These are phyloP conservation scores for Epichloe amarillans DNA, from an alignment of 2,329 filamentous ascomycete species.

Conservation along the genomic window DNA sequence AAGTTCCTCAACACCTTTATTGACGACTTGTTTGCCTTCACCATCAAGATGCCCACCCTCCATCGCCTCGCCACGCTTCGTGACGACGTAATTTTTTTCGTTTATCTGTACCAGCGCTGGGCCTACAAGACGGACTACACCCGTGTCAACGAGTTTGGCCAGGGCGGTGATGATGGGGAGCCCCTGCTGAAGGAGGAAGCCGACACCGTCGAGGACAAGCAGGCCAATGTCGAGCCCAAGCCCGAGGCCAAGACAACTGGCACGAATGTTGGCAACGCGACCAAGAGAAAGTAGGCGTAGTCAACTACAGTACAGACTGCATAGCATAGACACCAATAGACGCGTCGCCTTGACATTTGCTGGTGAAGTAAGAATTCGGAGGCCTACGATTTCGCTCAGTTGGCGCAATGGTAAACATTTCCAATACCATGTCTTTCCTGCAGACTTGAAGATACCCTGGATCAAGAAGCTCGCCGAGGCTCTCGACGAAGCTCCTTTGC, in stretches of 20 bases:
- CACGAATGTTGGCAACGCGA: slow-evolving; percentile 31
- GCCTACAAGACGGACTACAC: slow-evolving; percentile 85
- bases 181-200: slow-evolving; percentile 20
- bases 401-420: background rate
- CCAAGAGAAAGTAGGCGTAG: slow-evolving; percentile 26
- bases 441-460: too few relatives aligned
- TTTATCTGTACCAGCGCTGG: slow-evolving; percentile 91
- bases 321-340: background rate
- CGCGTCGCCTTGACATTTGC: background rate
- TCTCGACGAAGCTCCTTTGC: too few relatives aligned
- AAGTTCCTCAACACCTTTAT: slow-evolving; percentile 99
- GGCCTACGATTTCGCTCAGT: too few relatives aligned
- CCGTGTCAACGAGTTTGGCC: slow-evolving; percentile 93
- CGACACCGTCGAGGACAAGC: slow-evolving; percentile 22
- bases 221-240: slow-evolving; percentile 18
- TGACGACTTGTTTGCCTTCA: slow-evolving; percentile 96
- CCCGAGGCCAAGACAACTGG: slow-evolving; percentile 33
- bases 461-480: too few relatives aligned
- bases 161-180: slow-evolving; percentile 85
- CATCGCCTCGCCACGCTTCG: slow-evolving; percentile 85
- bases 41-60: slow-evolving; percentile 96
- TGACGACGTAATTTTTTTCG: slow-evolving; percentile 96
- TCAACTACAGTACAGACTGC: background rate
- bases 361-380: too few relatives aligned
- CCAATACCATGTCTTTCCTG: too few relatives aligned